A percentile compares a stretch with the other conserved stretches of the same genome.
These are phyloP conservation scores for Phytophthora pinifolia DNA, from an alignment of 352 stramenopile species.

Conservation along the genomic window DNA sequence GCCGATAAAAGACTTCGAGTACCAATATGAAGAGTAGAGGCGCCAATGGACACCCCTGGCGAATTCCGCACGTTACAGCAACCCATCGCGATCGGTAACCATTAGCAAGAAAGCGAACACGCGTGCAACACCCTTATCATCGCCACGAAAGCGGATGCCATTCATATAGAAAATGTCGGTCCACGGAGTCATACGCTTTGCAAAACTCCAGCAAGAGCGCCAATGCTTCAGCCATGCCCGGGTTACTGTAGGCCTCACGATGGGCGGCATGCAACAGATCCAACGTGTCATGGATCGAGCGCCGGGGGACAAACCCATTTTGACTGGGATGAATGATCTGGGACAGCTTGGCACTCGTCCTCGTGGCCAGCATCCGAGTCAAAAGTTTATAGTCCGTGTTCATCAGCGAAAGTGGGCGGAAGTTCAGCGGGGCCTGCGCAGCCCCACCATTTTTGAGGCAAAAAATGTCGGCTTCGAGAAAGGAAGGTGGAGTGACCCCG, in stretches of 20 bases:
- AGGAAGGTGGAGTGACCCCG: neutral
- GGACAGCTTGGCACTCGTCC: too few relatives aligned
- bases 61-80: too few relatives aligned
- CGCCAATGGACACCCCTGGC: too few relatives aligned
- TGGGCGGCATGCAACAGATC: neutral
- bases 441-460: too few relatives aligned
- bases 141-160: too few relatives aligned
- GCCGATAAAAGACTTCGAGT: too few relatives aligned
- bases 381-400: constrained; percentile 19
- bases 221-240: neutral
- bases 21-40: too few relatives aligned
- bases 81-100: too few relatives aligned
- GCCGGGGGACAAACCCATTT: constrained; percentile 6
- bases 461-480: constrained; percentile 4
- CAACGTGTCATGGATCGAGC: neutral
- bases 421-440: constrained; percentile 9
- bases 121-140: too few relatives aligned
- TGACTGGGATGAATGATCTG: too few relatives aligned
- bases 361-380: neutral
- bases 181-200: constrained; percentile 19
- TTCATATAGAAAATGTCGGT: too few relatives aligned
- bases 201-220: constrained; percentile 6
- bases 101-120: too few relatives aligned
- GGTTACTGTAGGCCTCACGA: neutral
- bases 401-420: constrained; percentile 3